Evolutionary conservation across 495 filamentous ascomycete genomes (phyloP).

Genomic region (Letharia lupina): DNA sequence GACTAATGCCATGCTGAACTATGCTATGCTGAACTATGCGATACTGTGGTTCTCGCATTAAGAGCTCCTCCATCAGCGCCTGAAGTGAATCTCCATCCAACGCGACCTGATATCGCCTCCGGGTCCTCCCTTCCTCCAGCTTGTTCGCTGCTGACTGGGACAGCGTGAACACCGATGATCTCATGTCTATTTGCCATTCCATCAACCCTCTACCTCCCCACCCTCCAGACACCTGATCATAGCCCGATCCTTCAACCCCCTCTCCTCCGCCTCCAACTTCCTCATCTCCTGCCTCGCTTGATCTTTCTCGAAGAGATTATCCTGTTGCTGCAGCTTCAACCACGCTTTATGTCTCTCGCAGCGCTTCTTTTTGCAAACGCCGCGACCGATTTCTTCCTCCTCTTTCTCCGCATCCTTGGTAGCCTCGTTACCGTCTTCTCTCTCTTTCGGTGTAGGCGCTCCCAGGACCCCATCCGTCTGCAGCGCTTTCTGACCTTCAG

Average conservation of each 20-base stretch:
- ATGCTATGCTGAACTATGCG: not conserved
- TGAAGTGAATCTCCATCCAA: no score
- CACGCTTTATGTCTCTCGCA: constrained; percentile 47
- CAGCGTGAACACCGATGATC: not conserved
- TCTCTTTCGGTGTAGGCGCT: constrained; percentile 9
- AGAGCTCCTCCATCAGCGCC: no score
- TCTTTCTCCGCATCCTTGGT: constrained; percentile 28
- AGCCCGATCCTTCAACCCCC: constrained; percentile 39
- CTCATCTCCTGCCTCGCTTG: constrained; percentile 35
- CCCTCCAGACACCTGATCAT: constrained; percentile 39
- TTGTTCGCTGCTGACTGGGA: not conserved
- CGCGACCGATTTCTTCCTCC: constrained; percentile 32
- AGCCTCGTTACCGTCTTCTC: not conserved
- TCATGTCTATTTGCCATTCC: not conserved
- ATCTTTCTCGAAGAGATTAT: constrained; percentile 40
- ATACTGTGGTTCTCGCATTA: not conserved
- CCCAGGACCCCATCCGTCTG: constrained; percentile 36
- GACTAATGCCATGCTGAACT: not conserved
- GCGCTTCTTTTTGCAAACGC: constrained; percentile 46
- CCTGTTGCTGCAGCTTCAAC: constrained; percentile 45
- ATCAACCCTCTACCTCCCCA: not conserved
- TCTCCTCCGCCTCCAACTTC: constrained; percentile 40
- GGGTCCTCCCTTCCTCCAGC: no score
- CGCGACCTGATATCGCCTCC: no score
- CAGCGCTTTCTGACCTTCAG: constrained; percentile 36